Percentiles rank a stretch among this genome's conserved stretches.
Conservation (phyloP, 2,329 filamentous ascomycete species). For the Elsinoe necatrix region DNA sequence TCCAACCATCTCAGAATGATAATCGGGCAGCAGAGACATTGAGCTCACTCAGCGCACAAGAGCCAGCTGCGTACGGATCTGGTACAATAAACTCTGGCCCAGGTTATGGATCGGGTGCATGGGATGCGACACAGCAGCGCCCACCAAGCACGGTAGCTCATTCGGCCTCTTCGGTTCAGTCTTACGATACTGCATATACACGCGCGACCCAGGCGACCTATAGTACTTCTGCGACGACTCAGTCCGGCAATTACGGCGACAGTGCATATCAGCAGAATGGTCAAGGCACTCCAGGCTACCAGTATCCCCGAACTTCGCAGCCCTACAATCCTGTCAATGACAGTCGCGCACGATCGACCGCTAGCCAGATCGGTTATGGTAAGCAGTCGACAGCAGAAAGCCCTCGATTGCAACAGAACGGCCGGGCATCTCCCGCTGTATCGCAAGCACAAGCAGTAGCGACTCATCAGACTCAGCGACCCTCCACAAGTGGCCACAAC, state of each 20-base stretch:
- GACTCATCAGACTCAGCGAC: not conserved
- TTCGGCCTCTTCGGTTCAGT: conserved; percentile 6
- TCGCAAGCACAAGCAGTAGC: not conserved
- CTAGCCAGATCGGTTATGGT: not conserved
- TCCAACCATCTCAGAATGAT: conserved; percentile 14
- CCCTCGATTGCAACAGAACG: not conserved
- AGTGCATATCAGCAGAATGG: not conserved
- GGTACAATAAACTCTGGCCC: not conserved
- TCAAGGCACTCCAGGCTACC: not conserved
- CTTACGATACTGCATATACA: not conserved
- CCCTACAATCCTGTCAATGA: not conserved
- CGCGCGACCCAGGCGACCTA: not conserved
- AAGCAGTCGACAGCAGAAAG: not conserved
- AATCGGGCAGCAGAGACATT: conserved; percentile 19
- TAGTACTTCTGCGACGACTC: not conserved
- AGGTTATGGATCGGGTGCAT: not conserved
- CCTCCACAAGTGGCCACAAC: conserved; percentile 7
- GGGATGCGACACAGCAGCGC: conserved; percentile 2
- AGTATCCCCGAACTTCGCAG: not conserved
- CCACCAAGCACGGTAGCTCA: conserved; percentile 5
- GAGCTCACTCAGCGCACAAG: conserved; percentile 17
- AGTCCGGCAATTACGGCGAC: not conserved
- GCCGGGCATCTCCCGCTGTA: not conserved
- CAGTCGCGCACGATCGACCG: not conserved
- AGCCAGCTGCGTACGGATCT: conserved; percentile 7